Evolutionary conservation across 192 early-diverging fungal genomes (phyloP).

Genomic region (Haplosporangium gracile): DNA sequence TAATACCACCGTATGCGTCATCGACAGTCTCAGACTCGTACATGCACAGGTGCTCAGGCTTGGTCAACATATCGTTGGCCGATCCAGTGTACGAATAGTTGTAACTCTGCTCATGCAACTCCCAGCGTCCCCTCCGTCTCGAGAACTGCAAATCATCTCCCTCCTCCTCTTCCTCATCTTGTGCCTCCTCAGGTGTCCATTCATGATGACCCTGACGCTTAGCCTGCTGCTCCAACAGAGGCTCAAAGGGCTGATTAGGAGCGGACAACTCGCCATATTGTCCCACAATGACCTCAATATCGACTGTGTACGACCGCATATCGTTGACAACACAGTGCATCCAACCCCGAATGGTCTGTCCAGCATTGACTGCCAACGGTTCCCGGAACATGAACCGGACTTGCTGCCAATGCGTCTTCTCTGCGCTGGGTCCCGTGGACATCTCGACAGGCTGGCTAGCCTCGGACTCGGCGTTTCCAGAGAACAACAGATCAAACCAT

Average conservation of each 20-base stretch:
- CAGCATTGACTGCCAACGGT: constrained; percentile 95
- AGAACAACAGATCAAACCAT: constrained; percentile 96
- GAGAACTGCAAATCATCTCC: constrained; percentile 57
- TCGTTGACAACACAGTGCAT: constrained; percentile 90
- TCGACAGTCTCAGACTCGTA: constrained; percentile 65
- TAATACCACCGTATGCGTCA: constrained; percentile 46
- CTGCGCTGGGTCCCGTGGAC: constrained; percentile 87
- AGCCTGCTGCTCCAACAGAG: constrained; percentile 53
- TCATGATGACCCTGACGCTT: constrained; percentile 20
- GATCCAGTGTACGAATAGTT: constrained; percentile 73
- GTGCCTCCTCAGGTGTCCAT: constrained; percentile 37
- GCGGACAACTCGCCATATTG: constrained; percentile 60
- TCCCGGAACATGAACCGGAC: constrained; percentile 93
- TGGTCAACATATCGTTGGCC: constrained; percentile 52
- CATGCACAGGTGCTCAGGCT: constrained; percentile 72
- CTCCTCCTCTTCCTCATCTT: constrained; percentile 37
- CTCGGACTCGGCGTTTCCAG: constrained; percentile 62
- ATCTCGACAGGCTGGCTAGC: constrained; percentile 76
- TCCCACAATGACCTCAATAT: constrained; percentile 76
- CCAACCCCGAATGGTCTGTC: constrained; percentile 86
- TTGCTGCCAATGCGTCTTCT: constrained; percentile 99
- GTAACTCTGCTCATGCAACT: constrained; percentile 93
- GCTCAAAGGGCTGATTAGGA: constrained; percentile 57
- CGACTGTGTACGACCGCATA: constrained; percentile 92
- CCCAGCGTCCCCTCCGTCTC: constrained; percentile 82